A percentile compares a stretch with the other conserved stretches of the same genome.
Conservation (phyloP, 1,139 yeast genomes). For the Suhomyces kunorum region DNA sequence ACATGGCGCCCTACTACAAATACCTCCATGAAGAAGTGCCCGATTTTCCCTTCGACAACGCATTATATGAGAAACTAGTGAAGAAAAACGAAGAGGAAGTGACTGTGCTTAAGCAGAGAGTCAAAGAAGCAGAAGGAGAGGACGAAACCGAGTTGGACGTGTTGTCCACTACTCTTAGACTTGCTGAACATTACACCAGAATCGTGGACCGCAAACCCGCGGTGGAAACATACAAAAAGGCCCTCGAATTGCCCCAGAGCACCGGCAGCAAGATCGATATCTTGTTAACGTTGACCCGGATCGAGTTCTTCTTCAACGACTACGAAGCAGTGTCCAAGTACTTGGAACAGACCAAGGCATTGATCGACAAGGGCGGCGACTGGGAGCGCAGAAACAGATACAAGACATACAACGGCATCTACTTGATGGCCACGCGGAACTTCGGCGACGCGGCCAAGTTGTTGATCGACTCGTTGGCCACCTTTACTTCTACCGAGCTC, state of each 20-base stretch:
- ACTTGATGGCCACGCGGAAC: constrained; percentile 79
- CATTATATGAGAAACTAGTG: constrained; percentile 51
- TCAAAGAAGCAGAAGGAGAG: constrained; percentile 76
- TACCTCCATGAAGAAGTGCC: constrained; percentile 57
- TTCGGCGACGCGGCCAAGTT: constrained; percentile 81
- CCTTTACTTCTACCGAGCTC: constrained; percentile 94
- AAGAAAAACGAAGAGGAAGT: constrained; percentile 57
- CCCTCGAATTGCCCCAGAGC: constrained; percentile 78
- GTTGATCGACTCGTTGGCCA: constrained; percentile 87
- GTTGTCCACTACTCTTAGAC: constrained; percentile 71
- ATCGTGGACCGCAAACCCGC: constrained; percentile 83
- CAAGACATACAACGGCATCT: constrained; percentile 88
- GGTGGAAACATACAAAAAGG: constrained; percentile 67
- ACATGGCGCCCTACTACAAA: constrained; percentile 84
- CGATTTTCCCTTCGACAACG: constrained; percentile 59
- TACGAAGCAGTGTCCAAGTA: constrained; percentile 67
- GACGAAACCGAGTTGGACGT: constrained; percentile 90
- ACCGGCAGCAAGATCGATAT: constrained; percentile 91
- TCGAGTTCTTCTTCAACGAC: constrained; percentile 87
- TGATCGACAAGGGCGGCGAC: constrained; percentile 96
- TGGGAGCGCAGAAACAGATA: constrained; percentile 98
- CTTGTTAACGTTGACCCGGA: constrained; percentile 73
- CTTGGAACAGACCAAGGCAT: constrained; percentile 67
- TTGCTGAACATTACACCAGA: constrained; percentile 85
- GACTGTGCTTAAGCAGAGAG: constrained; percentile 56